Percentiles rank a stretch among this genome's conserved stretches.
Evolutionary conservation across 345 rosid species (phyloP).

Genomic region (Litchi chinensis): DNA sequence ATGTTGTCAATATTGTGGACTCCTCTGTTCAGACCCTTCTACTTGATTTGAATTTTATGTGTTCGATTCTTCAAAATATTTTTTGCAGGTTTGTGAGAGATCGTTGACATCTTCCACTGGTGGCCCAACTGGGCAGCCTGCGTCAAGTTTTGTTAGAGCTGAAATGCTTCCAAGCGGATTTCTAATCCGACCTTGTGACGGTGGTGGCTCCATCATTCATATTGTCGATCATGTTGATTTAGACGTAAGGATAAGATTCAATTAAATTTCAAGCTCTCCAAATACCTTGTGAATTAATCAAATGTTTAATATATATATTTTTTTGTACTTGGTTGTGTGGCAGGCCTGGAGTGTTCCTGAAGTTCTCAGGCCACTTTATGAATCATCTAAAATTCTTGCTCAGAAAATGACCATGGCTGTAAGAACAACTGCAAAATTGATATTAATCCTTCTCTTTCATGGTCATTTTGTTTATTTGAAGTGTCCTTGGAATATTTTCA

Average conservation of each 20-base stretch:
- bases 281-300: not conserved
- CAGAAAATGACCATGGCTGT: slow-evolving; percentile 95
- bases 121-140: slow-evolving; percentile 76
- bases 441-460: not conserved
- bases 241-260: slow-evolving; percentile 56
- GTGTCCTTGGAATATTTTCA: not conserved
- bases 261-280: slow-evolving; percentile 3
- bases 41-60: not conserved
- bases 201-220: slow-evolving; percentile 92
- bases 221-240: slow-evolving; percentile 97
- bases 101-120: slow-evolving; percentile 82
- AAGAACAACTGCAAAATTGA: slow-evolving; percentile 24
- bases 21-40: not conserved
- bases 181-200: slow-evolving; percentile 90
- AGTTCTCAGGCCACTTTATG: slow-evolving; percentile 92
- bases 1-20: not conserved
- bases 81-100: slow-evolving; percentile 84
- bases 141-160: slow-evolving; percentile 81
- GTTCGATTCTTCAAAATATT: slow-evolving; percentile 2
- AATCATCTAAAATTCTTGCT: slow-evolving; percentile 90
- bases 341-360: slow-evolving; percentile 96
- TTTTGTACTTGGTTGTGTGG: slow-evolving; percentile 6
- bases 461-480: slow-evolving; percentile 1
- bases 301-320: not conserved
- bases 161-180: slow-evolving; percentile 94